Conservation (phyloP, 2,329 filamentous ascomycete genomes). For the Ilyonectria mors-panacis region DNA sequence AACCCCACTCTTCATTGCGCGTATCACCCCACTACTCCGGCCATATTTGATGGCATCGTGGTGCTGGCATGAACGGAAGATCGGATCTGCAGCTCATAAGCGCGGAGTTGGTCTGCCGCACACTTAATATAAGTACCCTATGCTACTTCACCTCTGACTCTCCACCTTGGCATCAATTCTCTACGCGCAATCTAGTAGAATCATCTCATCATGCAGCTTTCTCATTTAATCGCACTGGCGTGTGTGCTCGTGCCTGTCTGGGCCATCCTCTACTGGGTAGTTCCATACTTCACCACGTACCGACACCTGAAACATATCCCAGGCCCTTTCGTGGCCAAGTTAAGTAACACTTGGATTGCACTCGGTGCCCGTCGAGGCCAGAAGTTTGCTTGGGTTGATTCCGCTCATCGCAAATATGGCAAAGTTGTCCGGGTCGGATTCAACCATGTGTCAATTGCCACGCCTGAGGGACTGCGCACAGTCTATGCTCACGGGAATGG, state of each 20-base stretch:
- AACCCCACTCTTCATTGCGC: slow-evolving; percentile 4
- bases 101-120: too few relatives aligned
- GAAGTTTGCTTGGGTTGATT: slow-evolving; percentile 28
- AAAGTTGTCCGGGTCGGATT: slow-evolving; percentile 28
- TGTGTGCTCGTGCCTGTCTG: slow-evolving; percentile 11
- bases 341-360: slow-evolving; percentile 32
- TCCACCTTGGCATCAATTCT: too few relatives aligned
- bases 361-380: slow-evolving; percentile 17
- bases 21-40: neutral
- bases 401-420: slow-evolving; percentile 26
- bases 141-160: too few relatives aligned
- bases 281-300: slow-evolving; percentile 35
- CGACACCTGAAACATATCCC: slow-evolving; percentile 26
- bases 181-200: neutral
- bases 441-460: slow-evolving; percentile 35
- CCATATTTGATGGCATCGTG: neutral
- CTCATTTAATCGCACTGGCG: slow-evolving; percentile 2
- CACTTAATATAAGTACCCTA: too few relatives aligned
- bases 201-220: slow-evolving; percentile 15
- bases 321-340: slow-evolving; percentile 25
- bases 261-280: slow-evolving; percentile 28
- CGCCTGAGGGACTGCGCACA: slow-evolving; percentile 23
- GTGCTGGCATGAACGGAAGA: neutral
- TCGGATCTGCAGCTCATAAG: neutral
- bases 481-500: slow-evolving; percentile 35